A percentile compares a stretch with the other conserved stretches of the same genome.
phyloP scores from a whole-genome alignment of 73 alveolate genomes.

The Paramecium biaurelia region DNA sequence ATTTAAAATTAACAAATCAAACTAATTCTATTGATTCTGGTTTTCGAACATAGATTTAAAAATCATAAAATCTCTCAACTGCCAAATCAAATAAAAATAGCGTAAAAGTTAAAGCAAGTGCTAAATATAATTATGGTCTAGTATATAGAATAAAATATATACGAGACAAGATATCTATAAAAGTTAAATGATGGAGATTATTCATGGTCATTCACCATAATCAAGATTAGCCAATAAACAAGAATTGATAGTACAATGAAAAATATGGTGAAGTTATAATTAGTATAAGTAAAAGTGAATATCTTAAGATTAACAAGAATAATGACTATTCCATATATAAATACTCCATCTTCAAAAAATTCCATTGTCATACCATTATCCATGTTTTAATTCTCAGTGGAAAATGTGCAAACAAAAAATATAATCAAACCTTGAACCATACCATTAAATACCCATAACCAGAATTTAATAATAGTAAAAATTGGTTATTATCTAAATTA shows the following conservation, averaged over 20 bases:
- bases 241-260: background rate
- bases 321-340: background rate
- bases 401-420: background rate
- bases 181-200: background rate
- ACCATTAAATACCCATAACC: conserved; percentile 63
- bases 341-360: conserved; percentile 32
- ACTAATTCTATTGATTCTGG: conserved; percentile 10
- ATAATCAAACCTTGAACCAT: conserved; percentile 30
- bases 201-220: background rate
- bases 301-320: conserved; percentile 25
- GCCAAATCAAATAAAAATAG: conserved; percentile 37
- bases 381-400: background rate
- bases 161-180: background rate
- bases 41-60: background rate
- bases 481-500: conserved; percentile 51
- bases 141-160: background rate
- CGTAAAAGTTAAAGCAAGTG: background rate
- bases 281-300: conserved; percentile 43
- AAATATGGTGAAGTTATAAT: conserved; percentile 34
- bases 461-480: conserved; percentile 33
- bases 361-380: conserved; percentile 11
- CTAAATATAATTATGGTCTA: background rate
- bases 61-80: conserved; percentile 6
- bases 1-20: background rate
- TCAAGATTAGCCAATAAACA: conserved; percentile 17